A percentile compares a stretch with the other conserved stretches of the same genome.
Evolutionary conservation across 768 basidiomycete species (phyloP).

Genomic region (Porphyrellus cyaneotinctus): DNA sequence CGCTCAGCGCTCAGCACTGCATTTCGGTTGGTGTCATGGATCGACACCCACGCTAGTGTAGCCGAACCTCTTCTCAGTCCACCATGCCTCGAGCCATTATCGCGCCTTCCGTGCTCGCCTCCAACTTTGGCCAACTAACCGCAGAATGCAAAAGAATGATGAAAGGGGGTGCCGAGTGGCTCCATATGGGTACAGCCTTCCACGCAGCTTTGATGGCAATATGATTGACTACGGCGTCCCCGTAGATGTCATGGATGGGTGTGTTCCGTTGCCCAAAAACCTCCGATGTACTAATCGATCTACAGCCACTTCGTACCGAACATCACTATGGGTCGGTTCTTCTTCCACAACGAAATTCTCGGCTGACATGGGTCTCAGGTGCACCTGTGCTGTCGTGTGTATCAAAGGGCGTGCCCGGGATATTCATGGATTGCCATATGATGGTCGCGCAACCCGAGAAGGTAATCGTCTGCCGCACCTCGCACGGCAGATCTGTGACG

Average conservation of each 20-base stretch:
- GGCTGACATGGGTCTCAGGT: conserved; percentile 43
- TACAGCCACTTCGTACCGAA: conserved; percentile 95
- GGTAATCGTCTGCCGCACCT: conserved; percentile 38
- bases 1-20: too few species aligned
- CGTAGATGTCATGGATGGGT: conserved; percentile 99
- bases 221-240: conserved; percentile 7
- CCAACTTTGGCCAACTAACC: conserved; percentile 92
- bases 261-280: conserved; percentile 13
- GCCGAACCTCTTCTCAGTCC: conserved; percentile 5
- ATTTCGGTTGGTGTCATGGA: conserved; percentile 19
- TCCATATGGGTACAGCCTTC: conserved; percentile 79
- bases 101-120: conserved; percentile 94
- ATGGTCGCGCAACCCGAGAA: conserved; percentile 95
- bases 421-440: conserved; percentile 99
- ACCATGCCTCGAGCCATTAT: conserved; percentile 88
- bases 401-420: conserved; percentile 81
- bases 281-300: conserved; percentile 1
- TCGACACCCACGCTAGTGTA: conserved; percentile 7
- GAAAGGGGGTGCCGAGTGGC: conserved; percentile 91
- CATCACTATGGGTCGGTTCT: conserved; percentile 85
- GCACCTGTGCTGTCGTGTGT: conserved; percentile 86
- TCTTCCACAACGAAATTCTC: neutral
- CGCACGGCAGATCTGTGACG: neutral
- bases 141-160: conserved; percentile 98
- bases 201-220: conserved; percentile 4